Percentiles rank a stretch among this genome's conserved stretches.
These are phyloP conservation scores for Dimocarpus longan DNA, from an alignment of 345 rosid genomes.

Conservation along the genomic window DNA sequence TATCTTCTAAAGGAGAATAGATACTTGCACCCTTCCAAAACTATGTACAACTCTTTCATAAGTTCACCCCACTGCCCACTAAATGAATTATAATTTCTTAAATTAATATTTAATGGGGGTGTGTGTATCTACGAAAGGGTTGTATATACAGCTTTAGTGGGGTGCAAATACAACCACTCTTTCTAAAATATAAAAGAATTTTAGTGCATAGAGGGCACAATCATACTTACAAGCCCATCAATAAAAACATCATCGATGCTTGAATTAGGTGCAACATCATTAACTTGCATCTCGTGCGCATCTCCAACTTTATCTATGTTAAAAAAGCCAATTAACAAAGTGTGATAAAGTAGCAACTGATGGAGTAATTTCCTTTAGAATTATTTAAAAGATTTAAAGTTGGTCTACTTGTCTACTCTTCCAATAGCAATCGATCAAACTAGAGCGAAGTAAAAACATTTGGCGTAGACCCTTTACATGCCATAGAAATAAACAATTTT, in stretches of 20 bases:
- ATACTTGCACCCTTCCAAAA: no score
- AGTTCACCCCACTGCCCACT: no score
- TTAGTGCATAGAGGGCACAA: background rate
- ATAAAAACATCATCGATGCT: background rate
- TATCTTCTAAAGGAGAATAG: no score
- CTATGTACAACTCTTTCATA: no score
- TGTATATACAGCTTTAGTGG: no score
- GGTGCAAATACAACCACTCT: background rate
- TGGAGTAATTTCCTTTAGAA: background rate
- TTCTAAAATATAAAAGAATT: background rate
- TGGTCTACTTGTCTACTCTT: background rate
- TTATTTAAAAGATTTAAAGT: background rate
- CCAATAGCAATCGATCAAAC: slow-evolving; percentile 6
- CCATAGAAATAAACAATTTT: background rate
- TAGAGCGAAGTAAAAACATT: background rate
- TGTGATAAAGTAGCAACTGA: background rate
- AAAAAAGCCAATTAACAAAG: background rate
- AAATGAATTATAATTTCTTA: no score
- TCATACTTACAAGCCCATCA: no score
- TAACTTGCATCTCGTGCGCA: background rate
- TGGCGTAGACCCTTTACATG: background rate
- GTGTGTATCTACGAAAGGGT: no score
- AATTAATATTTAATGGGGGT: no score
- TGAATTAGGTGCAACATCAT: background rate
- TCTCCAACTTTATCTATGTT: background rate